Evolutionary conservation across 768 basidiomycete genomes (phyloP).

Genomic region (Solioccasus polychromus): DNA sequence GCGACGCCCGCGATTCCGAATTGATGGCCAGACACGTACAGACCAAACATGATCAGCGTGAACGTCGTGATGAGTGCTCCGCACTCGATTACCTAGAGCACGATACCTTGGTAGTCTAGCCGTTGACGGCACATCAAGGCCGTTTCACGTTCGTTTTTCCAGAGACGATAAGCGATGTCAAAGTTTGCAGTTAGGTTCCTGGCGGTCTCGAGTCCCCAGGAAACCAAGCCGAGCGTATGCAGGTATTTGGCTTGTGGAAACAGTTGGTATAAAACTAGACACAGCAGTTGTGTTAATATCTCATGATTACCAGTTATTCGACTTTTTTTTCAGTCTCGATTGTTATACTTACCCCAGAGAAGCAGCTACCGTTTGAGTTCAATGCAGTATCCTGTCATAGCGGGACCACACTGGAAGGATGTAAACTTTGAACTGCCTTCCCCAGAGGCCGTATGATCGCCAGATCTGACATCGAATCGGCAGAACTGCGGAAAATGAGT

Average conservation of each 20-base stretch:
- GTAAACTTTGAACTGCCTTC: constrained; percentile 4
- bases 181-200: constrained; percentile 15
- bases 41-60: constrained; percentile 15
- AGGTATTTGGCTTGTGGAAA: constrained; percentile 2
- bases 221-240: constrained; percentile 8
- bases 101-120: constrained; percentile 10
- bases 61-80: constrained; percentile 19
- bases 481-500: not conserved
- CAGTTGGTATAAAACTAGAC: constrained; percentile 11
- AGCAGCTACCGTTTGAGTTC: constrained; percentile 5
- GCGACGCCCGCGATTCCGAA: constrained; percentile 13
- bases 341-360: constrained; percentile 16
- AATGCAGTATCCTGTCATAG: too few relatives aligned
- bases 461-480: constrained; percentile 15
- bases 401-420: constrained; percentile 11
- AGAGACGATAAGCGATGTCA: constrained; percentile 18
- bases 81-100: constrained; percentile 17
- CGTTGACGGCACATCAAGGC: constrained; percentile 2
- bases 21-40: constrained; percentile 10
- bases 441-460: constrained; percentile 19
- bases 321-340: not conserved
- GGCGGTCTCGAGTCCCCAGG: constrained; percentile 16
- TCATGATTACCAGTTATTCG: not conserved
- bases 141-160: constrained; percentile 2
- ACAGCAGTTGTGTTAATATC: constrained; percentile 12